Evolutionary conservation across 768 basidiomycete species (phyloP).

Genomic region (Hericium rajendrae): DNA sequence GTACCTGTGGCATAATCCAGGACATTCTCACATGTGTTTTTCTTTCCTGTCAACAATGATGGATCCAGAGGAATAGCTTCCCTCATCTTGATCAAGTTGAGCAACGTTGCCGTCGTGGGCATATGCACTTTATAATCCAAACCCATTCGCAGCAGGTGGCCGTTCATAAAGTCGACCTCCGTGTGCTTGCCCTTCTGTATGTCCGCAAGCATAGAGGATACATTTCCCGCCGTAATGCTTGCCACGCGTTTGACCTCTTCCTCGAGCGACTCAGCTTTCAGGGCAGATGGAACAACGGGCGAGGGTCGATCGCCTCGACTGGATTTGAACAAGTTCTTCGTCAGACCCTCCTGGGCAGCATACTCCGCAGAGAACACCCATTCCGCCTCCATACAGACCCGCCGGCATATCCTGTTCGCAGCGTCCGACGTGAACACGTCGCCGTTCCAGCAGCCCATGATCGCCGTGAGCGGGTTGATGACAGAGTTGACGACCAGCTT

Average conservation of each 20-base stretch:
- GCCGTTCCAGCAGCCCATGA: constrained; percentile 76
- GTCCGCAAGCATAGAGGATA: constrained; percentile 77
- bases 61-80: constrained; percentile 31
- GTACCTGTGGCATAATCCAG: no score
- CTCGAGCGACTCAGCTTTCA: constrained; percentile 38
- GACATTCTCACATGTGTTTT: no score
- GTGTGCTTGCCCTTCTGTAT: constrained; percentile 51
- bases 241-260: constrained; percentile 52
- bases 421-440: constrained; percentile 42
- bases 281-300: constrained; percentile 27
- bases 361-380: constrained; percentile 45
- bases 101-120: constrained; percentile 45
- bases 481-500: constrained; percentile 76
- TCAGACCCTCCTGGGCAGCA: constrained; percentile 14
- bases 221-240: constrained; percentile 48
- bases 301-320: background rate
- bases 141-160: constrained; percentile 65
- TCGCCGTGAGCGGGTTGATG: constrained; percentile 80
- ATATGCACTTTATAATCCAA: constrained; percentile 44
- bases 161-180: constrained; percentile 78
- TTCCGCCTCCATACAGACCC: constrained; percentile 67
- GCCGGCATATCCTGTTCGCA: constrained; percentile 34
- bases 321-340: constrained; percentile 1
- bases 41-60: no score
- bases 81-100: constrained; percentile 53